Base-by-base conservation (phyloP, 768 basidiomycete species). In the Lentinus tigrinus region DNA sequence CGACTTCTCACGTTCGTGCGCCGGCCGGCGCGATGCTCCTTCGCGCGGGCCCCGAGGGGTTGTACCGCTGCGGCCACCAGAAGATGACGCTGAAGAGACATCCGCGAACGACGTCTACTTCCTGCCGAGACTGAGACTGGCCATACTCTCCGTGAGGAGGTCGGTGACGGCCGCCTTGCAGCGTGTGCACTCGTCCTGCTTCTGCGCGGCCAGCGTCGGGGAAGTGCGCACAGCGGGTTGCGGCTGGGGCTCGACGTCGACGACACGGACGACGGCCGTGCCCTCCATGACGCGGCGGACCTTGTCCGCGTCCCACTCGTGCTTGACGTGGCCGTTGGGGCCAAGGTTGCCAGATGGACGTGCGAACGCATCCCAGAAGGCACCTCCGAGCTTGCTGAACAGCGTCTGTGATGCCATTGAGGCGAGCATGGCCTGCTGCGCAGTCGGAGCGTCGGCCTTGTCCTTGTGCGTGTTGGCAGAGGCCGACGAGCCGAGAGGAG, bases 341-440 rank as follows among this genome's bases (percentile, higher is more conserved):
- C 64, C 49, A 31, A 73, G 69, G 17, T 71, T 57, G 0, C 67
- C 60, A 0, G 70, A 42, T 2, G 73, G 65, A 14, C 68, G 66
- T 3, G 85, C 87, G 73, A 95, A 95, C 16, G 93, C 93, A 61
- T 93, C 91, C 89, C 92, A 91, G 75, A 95, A 94, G 43, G 92
- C 90, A 21, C 76, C 70, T 4, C 89, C 86, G 31, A 95, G 78
- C 67, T 85, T 86, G 66, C 77, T 74, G 51, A 90, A 63, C 28
- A 95, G 74, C 0, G 93, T 94, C 74, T 92, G 87, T 46, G 84
- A 83, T 9, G 91, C 92, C 61, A 92, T 77, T n/a, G 83, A 81
- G 11, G 91, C 92, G 17, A 86, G 75, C 66, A 86, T 75, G 7
- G 83, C 84, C 14, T 80, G 75, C 56, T 75, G 72, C 0, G 70